Evolutionary conservation across 345 rosid genomes (phyloP), one percentile per base, ranked within the genome.

Genomic region (Gynandropsis gynandra): DNA sequence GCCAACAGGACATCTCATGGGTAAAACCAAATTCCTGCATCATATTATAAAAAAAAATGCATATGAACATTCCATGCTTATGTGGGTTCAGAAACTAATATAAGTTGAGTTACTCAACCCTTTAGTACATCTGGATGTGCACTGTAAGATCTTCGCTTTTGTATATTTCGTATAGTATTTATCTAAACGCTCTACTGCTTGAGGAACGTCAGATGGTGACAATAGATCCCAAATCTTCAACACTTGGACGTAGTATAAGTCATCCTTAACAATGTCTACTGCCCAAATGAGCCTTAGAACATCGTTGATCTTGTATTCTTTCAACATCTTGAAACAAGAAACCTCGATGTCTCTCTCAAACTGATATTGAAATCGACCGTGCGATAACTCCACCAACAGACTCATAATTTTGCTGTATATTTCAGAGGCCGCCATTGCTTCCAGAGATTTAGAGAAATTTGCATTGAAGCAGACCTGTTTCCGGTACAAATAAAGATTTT

Each of bases 261-360:
- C 48, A 41, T 65, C 53, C 24, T 52, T 74, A 42, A 50, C 6
- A 52, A 56, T 48, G 13, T 72, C 76, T n/a, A 68, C 66, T 43
- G 56, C 21, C 72, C 76, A 72, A 43, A 68, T 39, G 9, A 75
- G 37, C 4, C 44, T 57, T 12, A 59, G 7, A 40, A 20, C 39
- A 16, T 52, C 12, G 3, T 70, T 76, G 29, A 72, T 80, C 68
- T 75, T 79, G 56, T 68, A 76, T 54, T 75, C 64, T 54, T 75
- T 80, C 49, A 79, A 50, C 41, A 79, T 11, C 32, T 55, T n/a
- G 9, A 40, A 55, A 29, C 49, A 58, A 24, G 49, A 12, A 54
- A 54, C 49, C 24, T 16, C 14, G 16, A 31, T 45, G 4, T 52
- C 52, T 24, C 32, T 20, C 14, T 52, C 52, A 4, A 45, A 16